Evolutionary conservation across 495 filamentous ascomycete species (phyloP), one percentile per base, ranked within the genome.

Genomic region (Coniosporium apollinis): DNA sequence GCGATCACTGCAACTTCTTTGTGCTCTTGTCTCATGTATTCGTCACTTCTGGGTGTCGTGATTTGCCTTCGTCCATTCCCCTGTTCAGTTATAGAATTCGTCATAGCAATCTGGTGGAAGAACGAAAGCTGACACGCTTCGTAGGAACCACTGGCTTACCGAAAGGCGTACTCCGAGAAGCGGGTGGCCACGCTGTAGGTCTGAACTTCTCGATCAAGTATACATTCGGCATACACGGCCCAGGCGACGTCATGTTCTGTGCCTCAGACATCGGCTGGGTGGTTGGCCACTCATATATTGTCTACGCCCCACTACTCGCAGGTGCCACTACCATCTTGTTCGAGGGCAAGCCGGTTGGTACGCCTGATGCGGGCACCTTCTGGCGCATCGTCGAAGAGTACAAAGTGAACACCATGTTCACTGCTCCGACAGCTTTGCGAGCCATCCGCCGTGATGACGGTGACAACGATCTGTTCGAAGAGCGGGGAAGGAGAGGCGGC

Each of bases 271-370:
- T 61, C 26, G 57, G 57, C 21, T 61, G 57, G 56, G 56, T 59
- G 2, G 56, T 61, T 7, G 56, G 56, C 2, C 56, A 59, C 36
- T 51, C 45, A 16, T 61, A 55, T 34, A 60, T 92, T 33, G 50
- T 94, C 4, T 94, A 93, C 52, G 81, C 70, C 9, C 82, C 81
- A 4, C 64, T 94, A 8, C 69, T 94, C 3, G 69, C 76, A 3
- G 85, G 86, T 6, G 85, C 83, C 4, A 77, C 86, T 4, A 89
- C 84, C 0, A 70, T 94, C 11, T 65, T 94, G 1, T 94, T 82
- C 49, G 86, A 94, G 58, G 86, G 86, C 2, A 94, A 94, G 42
- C 86, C 86, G 2, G 60, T 94, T 20, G 86, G 85, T 3, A 94
- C 87, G 0, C 86, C 86, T 0, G 72, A 92, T 43, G 81, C 82